Evolutionary conservation across 306 rosid species (phyloP), one percentile per base, ranked within the genome.

Genomic region (Gastrolobium bilobum): DNA sequence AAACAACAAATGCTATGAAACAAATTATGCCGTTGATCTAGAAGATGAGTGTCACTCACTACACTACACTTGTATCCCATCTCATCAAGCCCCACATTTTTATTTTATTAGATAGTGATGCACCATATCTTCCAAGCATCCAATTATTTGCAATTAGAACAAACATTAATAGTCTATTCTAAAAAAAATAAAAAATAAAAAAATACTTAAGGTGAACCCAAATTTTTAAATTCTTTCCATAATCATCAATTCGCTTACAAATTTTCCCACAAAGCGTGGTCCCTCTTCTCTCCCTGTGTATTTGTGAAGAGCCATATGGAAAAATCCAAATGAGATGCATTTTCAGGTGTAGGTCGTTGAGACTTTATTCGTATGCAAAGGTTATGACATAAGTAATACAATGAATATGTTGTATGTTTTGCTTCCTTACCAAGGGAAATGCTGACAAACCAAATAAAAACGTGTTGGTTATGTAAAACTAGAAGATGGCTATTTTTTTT

Each of bases 111-210:
- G 73, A 53, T 54, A 53, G 79, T 78, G 79, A 69, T 75, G 77
- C 71, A 77, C 79, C 73, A 81, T 58, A 81, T 42, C 51, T 83
- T 73, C 69, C 75, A 73, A 53, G 59, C 54, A 13, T 59, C 73
- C 74, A 78, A 81, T 87, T 59, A 84, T 81, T 62, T 66, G 44
- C 80, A 47, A 68, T 77, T 63, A 73, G 87, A 83, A 77, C 30
- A 79, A 77, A 50, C 62, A 20, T 38, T 9, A 77, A 62, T 5
- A 34, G 34, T 56, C 53, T 44, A 65, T 43, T 20, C 26, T 20
- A 0, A 0, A 20, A 20, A 20, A 20, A 20, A 20, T 20, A 20
- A 20, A 20, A 20, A 20, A 20, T 20, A 20, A 20, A 20, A 20
- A 20, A 20, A 20, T 20, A 20, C 26, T 20, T 60, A 66, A 43